These are phyloP conservation scores for Hymenoscyphus occultus DNA, from an alignment of 2,329 filamentous ascomycete genomes.

Conservation along the genomic window DNA sequence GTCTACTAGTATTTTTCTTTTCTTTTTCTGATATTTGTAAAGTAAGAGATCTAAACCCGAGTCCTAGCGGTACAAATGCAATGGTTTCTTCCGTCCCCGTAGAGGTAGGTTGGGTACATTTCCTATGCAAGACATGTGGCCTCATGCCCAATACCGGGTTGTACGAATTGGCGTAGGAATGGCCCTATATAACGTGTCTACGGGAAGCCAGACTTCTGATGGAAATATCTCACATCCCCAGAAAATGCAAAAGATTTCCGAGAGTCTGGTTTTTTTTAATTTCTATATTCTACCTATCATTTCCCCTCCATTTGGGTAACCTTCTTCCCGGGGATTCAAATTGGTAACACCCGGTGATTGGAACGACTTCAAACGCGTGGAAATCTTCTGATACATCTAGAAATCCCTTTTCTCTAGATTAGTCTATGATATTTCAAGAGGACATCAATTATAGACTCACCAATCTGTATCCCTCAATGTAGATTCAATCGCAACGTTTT, in stretches of 20 bases:
- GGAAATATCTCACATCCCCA: background rate
- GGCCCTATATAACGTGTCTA: background rate
- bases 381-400: background rate
- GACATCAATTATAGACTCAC: background rate
- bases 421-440: background rate
- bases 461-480: no score
- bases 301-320: background rate
- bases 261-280: background rate
- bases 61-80: no score
- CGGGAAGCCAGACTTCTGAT: background rate
- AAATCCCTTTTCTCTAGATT: background rate
- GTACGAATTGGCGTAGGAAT: background rate
- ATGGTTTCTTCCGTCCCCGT: no score
- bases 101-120: no score
- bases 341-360: background rate
- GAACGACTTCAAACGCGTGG: background rate
- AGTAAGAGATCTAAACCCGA: background rate
- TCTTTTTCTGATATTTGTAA: background rate
- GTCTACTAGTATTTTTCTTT: background rate
- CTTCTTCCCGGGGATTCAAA: background rate
- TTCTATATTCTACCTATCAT: background rate
- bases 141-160: background rate
- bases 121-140: background rate
- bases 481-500: no score
- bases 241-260: background rate